Base-by-base conservation (phyloP, 108 stramenopile genomes). In the Cyclotella kingstonii region DNA sequence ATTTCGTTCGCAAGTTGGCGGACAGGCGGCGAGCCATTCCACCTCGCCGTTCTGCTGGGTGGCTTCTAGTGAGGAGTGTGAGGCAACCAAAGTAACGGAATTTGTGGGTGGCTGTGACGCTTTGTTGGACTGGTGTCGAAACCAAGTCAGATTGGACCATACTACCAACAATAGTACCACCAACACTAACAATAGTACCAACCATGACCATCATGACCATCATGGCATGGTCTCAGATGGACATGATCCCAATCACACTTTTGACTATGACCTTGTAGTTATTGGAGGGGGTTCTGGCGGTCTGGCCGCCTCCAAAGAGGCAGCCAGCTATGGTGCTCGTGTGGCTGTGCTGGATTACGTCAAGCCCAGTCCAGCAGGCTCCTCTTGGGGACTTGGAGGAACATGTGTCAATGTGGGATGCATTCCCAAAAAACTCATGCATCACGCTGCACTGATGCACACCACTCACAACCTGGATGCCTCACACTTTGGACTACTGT, bases 391-490 rank as follows among this genome's bases (percentile, higher is more conserved):
- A 15, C 71, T 99, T 19, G 99, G 99, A 11, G 99, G 99, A 19
- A 99, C 98, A 2, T 98, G 97, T 70, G 99, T 99, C 60, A 88
- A 91, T 56, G 90, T 91, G 7, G 89, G 98, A 18, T 99, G 99
- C 80, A 98, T 99, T 64, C 99, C 99, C 54, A 98, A 98, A 80
- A 98, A 99, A 62, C 81, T 99, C 10, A 96, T 94, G 87, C 97
- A 99, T 65, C 78, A 84, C 46, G 94, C 91, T 19, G 88, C 92
- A 4, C 31, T 85, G 10, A 29, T 95, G 9, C 68, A 81, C 27
- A 87, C 91, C 45, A 25, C 55, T 5, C 54, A 83, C 21, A 42
- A 62, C 4, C 34, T 62, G n/a, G 95, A 95, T 58, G 35, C 76
- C 9, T 61, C 73, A 17, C 72, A 77, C 47, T 98, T 79, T 66